Evolutionary conservation across 1,139 yeast genomes (phyloP).

Genomic region (Arxiozyma slooffiae): DNA sequence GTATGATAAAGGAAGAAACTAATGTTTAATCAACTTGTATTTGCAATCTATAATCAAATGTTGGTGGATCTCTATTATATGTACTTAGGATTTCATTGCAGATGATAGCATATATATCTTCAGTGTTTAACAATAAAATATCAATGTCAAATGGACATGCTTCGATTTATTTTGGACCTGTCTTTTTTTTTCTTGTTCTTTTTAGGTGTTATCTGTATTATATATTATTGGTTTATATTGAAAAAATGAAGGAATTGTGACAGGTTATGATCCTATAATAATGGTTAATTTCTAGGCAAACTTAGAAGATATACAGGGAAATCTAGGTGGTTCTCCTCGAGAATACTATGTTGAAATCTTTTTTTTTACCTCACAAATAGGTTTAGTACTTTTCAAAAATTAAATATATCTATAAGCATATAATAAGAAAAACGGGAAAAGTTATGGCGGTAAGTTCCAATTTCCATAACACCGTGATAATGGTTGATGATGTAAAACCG

Average conservation of each 20-base stretch:
- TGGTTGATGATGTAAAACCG: too few species aligned
- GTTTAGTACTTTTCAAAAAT: background rate
- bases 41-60: slow-evolving; percentile 82
- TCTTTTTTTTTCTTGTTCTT: background rate
- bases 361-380: background rate
- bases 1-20: slow-evolving; percentile 55
- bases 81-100: slow-evolving; percentile 53
- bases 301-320: background rate
- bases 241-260: background rate
- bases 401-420: background rate
- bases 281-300: too few species aligned
- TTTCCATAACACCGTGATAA: too few species aligned
- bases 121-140: slow-evolving; percentile 84
- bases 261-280: background rate
- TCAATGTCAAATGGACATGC: slow-evolving; percentile 98
- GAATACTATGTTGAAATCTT: background rate
- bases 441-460: background rate
- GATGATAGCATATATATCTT: slow-evolving; percentile 77
- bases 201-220: background rate
- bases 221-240: background rate
- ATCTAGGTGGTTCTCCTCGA: background rate
- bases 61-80: slow-evolving; percentile 66
- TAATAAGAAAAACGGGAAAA: background rate
- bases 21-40: slow-evolving; percentile 73
- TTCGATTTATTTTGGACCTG: slow-evolving; percentile 32